Base-by-base conservation (phyloP, 768 basidiomycete genomes). In the Suillus tomentosus region DNA sequence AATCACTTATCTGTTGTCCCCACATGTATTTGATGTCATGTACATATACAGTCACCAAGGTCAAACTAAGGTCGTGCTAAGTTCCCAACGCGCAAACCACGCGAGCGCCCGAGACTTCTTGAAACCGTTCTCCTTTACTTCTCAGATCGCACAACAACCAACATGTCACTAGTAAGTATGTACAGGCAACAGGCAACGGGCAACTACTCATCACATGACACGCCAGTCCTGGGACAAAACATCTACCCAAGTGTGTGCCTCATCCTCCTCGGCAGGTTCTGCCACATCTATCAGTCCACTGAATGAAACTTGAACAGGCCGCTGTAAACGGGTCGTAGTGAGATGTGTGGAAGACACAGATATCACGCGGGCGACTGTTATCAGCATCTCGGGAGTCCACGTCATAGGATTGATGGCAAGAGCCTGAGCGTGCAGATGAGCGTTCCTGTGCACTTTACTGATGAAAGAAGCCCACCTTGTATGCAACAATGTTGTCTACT, bases 381-480 rank as follows among this genome's bases (percentile, higher is more conserved):
- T 69, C 62, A 89, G 68, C 14, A 82, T 71, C 65, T 89, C 90
- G 0, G 90, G 90, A 5, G 87, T 82, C 60, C 81, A 82, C 4
- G 88, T 89, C 6, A 69, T 70, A 0, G 84, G 84, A 67, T 89
- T 84, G 58, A 91, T 81, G 0, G 79, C 85, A 3, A 91, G 80
- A 6, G 73, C 82, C 89, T 91, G 67, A 36, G 22, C 27, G 24
- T 24, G 5, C 8, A 9, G 17, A 58, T 58, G 24, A 58, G 42
- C 24, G 31, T 58, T 58, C 24, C 17, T 7, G 17, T 2, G 15
- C 36, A 59, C n/a, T 1, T 2, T n/a, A 67, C 43, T 61, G 55
- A 43, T 45, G 57, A 55, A 48, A 4, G 19, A 17, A 61, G 2
- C 77, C 42, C 60, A 84, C 86, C 81, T 82, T 84, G 83, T 84